Evolutionary conservation across 306 rosid species (phyloP), one percentile per base, ranked within the genome.

Genomic region (Alnus glutinosa): DNA sequence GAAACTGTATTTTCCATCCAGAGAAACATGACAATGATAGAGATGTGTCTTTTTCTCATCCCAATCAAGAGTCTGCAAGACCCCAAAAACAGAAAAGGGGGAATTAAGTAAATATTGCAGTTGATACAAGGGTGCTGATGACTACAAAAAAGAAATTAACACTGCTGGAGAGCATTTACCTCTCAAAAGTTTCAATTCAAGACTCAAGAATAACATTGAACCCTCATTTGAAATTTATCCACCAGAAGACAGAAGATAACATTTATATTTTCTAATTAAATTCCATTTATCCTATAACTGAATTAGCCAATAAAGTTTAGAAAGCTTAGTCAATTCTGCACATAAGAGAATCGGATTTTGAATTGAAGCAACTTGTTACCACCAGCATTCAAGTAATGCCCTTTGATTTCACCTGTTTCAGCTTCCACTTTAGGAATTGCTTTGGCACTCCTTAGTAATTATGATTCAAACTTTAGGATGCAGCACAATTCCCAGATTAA

Each of bases 31-130:
- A 77, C 98, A 90, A 14, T 90, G 82, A 47, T 90, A 92, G 47
- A 84, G 48, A 70, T 76, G 85, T 6, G 97, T 68, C 81, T 67
- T 80, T 70, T 80, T 78, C 46, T 85, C 71, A 80, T 94, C 93
- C 98, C 96, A 92, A 4, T 88, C 91, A 75, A 44, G 70, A 54
- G 54, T 61, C 98, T 94, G 88, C 81, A 68, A 82, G 67, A 73
- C 71, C 81, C 66, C 71, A 51, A 73, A 42, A 81, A 59, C 15
- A 55, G 55, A 51, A 58, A 71, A 14, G 46, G 23, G 36, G 70
- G 50, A 47, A 61, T 59, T 14, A 81, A 42, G 39, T 66, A 73
- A 30, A 71, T 18, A 34, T 18, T 59, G 59, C 14, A 70, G 51
- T 0, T 23, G 9, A 78, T 47, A 32, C 10, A 39, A 80, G 75